Percentiles rank a stretch among this genome's conserved stretches.
These are phyloP conservation scores for Fusarium scirpi DNA, from an alignment of 2,329 filamentous ascomycete species.

Conservation along the genomic window DNA sequence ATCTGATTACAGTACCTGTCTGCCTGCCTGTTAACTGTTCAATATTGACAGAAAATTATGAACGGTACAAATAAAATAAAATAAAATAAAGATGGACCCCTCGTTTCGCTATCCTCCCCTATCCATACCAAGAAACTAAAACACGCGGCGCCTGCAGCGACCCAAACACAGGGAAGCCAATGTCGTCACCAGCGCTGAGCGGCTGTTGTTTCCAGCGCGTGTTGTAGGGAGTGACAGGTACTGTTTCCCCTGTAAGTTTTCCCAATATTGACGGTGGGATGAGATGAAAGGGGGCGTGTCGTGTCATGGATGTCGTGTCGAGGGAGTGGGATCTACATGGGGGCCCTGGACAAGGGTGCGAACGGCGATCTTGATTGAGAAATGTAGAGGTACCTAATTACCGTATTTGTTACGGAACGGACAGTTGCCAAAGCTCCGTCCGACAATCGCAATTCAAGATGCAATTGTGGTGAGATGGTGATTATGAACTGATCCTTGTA, in stretches of 20 bases:
- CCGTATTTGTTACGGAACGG: slow-evolving; percentile 6
- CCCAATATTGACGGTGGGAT: slow-evolving; percentile 11
- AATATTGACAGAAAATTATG: not conserved
- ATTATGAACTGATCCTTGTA: slow-evolving; percentile 23
- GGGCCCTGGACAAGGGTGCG: slow-evolving; percentile 26
- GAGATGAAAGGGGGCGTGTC: slow-evolving; percentile 27
- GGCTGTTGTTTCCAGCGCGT: slow-evolving; percentile 20
- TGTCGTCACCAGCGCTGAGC: slow-evolving; percentile 36
- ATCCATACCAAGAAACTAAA: slow-evolving; percentile 31
- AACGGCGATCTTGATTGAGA: slow-evolving; percentile 36
- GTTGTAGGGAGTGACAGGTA: slow-evolving; percentile 17
- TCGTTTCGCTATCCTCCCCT: slow-evolving; percentile 13
- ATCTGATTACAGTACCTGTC: not conserved
- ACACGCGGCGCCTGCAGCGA: slow-evolving; percentile 30
- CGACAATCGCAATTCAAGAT: slow-evolving; percentile 34
- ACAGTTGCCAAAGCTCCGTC: slow-evolving; percentile 26
- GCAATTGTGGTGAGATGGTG: slow-evolving; percentile 30
- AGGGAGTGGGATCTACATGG: slow-evolving; percentile 30
- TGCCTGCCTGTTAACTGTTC: not conserved
- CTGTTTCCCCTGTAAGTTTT: slow-evolving; percentile 6
- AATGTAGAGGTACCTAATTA: slow-evolving; percentile 17
- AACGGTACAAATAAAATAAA: not conserved
- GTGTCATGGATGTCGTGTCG: slow-evolving; percentile 34
- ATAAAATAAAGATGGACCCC: slow-evolving; percentile 28
- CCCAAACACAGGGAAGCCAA: slow-evolving; percentile 11